These are phyloP conservation scores for Colletotrichum sp. DNA, from an alignment of 2,329 filamentous ascomycete genomes.

Conservation along the genomic window DNA sequence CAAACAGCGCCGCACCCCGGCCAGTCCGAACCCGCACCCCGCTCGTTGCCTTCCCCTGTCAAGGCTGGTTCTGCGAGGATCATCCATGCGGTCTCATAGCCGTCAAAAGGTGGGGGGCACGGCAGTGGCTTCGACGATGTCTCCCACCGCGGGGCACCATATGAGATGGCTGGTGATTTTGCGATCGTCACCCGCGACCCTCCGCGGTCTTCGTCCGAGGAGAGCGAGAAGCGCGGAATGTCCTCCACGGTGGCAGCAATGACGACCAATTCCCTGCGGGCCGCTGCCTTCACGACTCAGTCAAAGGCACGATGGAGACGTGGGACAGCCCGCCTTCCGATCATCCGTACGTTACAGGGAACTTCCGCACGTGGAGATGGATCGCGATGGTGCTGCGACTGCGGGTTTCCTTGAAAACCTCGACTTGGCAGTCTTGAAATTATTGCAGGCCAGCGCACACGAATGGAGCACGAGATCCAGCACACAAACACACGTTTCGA, in stretches of 20 bases:
- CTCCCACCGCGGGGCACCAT: not conserved
- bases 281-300: conserved; percentile 2
- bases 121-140: conserved; percentile 3
- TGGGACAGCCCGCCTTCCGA: not conserved
- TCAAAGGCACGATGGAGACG: not conserved
- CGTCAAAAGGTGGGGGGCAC: conserved; percentile 6
- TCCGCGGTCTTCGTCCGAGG: not conserved
- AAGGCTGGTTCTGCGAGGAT: conserved; percentile 6
- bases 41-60: conserved; percentile 1
- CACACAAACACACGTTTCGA: not conserved
- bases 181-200: not conserved
- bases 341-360: conserved; percentile 5
- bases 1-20: conserved; percentile 9
- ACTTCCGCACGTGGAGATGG: not conserved
- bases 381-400: not conserved
- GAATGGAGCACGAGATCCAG: not conserved
- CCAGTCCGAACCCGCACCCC: conserved; percentile 11
- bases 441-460: not conserved
- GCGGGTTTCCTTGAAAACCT: not conserved
- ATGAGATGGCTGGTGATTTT: not conserved
- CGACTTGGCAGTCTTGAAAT: not conserved
- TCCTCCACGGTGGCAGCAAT: not conserved
- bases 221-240: conserved; percentile 1
- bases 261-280: not conserved
- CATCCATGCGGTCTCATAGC: conserved; percentile 1